Base-by-base conservation (phyloP, 208 protist genomes). In the Acanthamoeba triangularis region DNA sequence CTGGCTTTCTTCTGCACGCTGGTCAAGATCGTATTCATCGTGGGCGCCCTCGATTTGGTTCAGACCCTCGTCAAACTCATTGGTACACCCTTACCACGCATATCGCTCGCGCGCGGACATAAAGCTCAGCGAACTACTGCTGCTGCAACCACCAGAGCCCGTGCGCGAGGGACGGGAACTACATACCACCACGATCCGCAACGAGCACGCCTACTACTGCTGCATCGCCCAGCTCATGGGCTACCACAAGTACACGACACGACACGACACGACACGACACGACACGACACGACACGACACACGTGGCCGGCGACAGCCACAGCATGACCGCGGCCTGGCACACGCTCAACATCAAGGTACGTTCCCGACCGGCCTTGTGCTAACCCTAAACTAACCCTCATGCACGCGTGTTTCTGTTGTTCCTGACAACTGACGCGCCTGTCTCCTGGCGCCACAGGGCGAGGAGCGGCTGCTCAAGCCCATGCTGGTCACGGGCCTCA, bases 181-280 rank as follows among this genome's bases (percentile, higher is more conserved):
- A 28, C 97, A 98, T 90, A 49, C 95, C n/a, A 98, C 97, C 7
- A 87, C 54, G 10, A 90, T 97, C 20, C 78, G 97, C 30, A 98
- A 98, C 91, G 97, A 98, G 84, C 94, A 98, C 47, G 97, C 97
- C 4, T 98, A 98, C 95, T 98, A 96, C 84, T 94, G 82, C 56
- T 97, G 95, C 93, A 91, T 97, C 11, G 87, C 74, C 13, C 94
- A 96, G 37, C 87, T 98, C 20, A 69, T 96, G 63, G 28, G n/a
- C 7, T 85, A 93, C 14, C 61, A 30, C 61, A 25, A 30, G 61
- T 67, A 25, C 61, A 25, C 16, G 0, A 30, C 61, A 10, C 0
- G 20, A 59, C 54, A 16, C 54, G 13, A 59, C 54, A 20, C 6
- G 16, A 4, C 41, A 44, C 41, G n/a, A 41, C 23, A 96, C 25